Base-by-base conservation (phyloP, 225 moss, liverwort and hornwort genomes). In the Rhytidiadelphus loreus region DNA sequence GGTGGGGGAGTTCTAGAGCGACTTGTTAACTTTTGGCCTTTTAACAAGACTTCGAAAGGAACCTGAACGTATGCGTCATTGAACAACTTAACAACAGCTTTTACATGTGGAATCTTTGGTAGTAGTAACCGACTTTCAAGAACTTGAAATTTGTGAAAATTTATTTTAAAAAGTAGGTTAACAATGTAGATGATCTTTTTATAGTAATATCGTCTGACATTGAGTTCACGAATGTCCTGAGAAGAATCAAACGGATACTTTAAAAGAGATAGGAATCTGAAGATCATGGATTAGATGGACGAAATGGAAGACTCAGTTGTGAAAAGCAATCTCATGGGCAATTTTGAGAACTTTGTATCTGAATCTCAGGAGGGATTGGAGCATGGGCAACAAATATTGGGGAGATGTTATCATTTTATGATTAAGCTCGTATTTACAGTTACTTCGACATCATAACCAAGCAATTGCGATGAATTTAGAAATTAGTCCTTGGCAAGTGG, bases 1-100 rank as follows among this genome's bases (percentile, higher is more conserved):
- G 99, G 99, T 99, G 99, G 99, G 97, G 99, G 97, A 95, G 97
- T 99, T 91, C 94, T 99, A 87, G 99, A 99, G 95, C 96, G 97
- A 90, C 96, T 99, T 91, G 96, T 97, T 72, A 97, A 99, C 84
- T 94, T 99, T 55, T 99, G 97, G 97, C 96, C 97, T 86, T 99
- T 99, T 81, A 96, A 96, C 93, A 99, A 99, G 87, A 90, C 94
- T 85, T 86, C 82, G 46, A 93, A 91, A 89, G 76, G 83, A 83
- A 83, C 86, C 58, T 79, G 62, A 88, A 80, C 61, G 41, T 50
- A 24, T 50, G 86, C 57, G 56, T 76, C 61, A 72, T 59, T 60
- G 87, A 88, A 80, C 59, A 87, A 61, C 80, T 76, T 76, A 52
- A 82, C 87, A 76, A 60, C 17, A 68, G 62, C 35, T 28, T 44